Evolutionary conservation across 768 basidiomycete species (phyloP), one percentile per base, ranked within the genome.

Genomic region (Clitopilus hobsonii): DNA sequence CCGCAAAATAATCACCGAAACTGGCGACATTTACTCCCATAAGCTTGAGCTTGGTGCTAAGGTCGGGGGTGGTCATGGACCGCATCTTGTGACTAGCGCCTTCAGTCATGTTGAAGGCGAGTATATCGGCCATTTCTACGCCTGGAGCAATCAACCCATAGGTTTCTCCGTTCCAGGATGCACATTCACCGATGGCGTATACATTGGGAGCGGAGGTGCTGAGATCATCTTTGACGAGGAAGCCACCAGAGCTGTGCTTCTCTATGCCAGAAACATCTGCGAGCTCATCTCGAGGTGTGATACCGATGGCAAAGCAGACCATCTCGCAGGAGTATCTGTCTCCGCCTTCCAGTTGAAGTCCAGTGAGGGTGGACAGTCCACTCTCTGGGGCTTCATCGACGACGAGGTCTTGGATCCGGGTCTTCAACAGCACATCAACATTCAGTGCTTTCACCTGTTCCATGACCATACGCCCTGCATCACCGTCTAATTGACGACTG

Each of bases 101-200:
- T 78, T 20, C 55, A 6, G 84, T 84, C 6, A 91, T 69, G 68
- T 91, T 91, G 74, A 85, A 88, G 1, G 86, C 73, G 1, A 91
- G 72, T 54, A 89, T 82, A 58, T 86, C 83, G 20, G 88, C 88
- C 88, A 89, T 89, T 63, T 60, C 58, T 74, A 76, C 75, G 36
- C 88, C 86, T n/a, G 88, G 88, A 2, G 80, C 86, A 61, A 89
- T 87, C 8, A 91, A 71, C 2, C 88, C 88, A 60, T 86, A 89
- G n/a, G 78, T 82, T 36, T 86, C 81, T 2, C 76, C 79, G 52
- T 69, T 74, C 86, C 86, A 90, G 49, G 73, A 76, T 1, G 87
- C 87, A 63, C 89, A 91, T 66, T 89, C 89, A 4, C 89, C 89
- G 49, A 91, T 84, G 5, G 88, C 88, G 58, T 81, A 89, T 5